These are phyloP conservation scores for Quercus engelmannii DNA, from an alignment of 306 rosid genomes.

Conservation along the genomic window DNA sequence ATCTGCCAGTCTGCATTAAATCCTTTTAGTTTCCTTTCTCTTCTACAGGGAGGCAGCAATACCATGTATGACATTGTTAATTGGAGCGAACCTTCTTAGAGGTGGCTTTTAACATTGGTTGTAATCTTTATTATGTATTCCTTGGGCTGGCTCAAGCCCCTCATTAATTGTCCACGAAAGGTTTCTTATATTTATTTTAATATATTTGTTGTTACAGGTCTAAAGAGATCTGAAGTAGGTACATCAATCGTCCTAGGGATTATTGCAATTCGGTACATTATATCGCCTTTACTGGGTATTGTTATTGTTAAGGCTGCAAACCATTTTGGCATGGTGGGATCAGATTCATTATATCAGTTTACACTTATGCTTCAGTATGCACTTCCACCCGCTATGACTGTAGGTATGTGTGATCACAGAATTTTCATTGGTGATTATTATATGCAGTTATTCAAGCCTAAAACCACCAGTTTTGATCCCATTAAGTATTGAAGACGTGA, in stretches of 20 bases:
- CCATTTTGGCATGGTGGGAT: neutral
- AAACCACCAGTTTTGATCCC: too few species aligned
- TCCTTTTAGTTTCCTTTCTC: neutral
- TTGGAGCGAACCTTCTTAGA: slow-evolving; percentile 44
- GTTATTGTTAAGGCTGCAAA: slow-evolving; percentile 1
- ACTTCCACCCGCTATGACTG: slow-evolving; percentile 1
- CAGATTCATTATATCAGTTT: neutral
- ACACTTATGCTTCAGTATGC: neutral
- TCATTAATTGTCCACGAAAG: too few species aligned
- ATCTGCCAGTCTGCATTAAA: too few species aligned
- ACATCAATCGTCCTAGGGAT: slow-evolving; percentile 26
- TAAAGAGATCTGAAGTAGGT: slow-evolving; percentile 19
- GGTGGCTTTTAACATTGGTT: slow-evolving; percentile 11
- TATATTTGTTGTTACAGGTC: slow-evolving; percentile 21
- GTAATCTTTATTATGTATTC: neutral
- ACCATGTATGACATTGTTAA: slow-evolving; percentile 35
- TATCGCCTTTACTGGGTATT: slow-evolving; percentile 18
- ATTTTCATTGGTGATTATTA: neutral
- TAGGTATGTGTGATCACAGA: neutral
- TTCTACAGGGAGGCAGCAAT: slow-evolving; percentile 31
- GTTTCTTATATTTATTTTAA: neutral
- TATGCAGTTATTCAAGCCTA: neutral
- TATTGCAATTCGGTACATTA: slow-evolving; percentile 29
- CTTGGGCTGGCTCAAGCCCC: neutral
- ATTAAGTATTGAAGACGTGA: too few species aligned